phyloP scores from a whole-genome alignment of 2,329 filamentous ascomycete species.

The Fusarium anguioides region DNA sequence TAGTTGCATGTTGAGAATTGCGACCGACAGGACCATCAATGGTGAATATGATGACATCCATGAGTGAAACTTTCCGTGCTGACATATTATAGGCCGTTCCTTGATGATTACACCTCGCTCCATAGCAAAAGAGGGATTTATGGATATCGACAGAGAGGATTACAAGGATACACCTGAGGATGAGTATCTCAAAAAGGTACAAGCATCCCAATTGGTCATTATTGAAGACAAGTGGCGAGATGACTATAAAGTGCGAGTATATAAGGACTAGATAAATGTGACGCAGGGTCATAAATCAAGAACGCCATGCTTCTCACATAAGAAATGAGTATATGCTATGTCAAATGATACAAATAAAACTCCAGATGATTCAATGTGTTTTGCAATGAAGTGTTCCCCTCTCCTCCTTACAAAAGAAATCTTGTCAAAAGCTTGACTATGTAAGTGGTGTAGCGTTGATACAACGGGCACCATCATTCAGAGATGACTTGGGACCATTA shows the following conservation, averaged over 20 bases:
- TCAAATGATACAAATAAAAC: no score
- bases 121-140: constrained; percentile 29
- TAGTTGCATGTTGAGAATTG: constrained; percentile 50
- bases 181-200: constrained; percentile 28
- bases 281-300: not conserved
- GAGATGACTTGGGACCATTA: constrained; percentile 10
- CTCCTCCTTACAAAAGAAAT: no score
- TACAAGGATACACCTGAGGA: constrained; percentile 34
- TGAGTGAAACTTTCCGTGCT: not conserved
- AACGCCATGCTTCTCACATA: no score
- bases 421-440: not conserved
- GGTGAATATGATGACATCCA: constrained; percentile 4
- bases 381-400: no score
- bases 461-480: constrained; percentile 20
- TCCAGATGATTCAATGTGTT: no score
- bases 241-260: constrained; percentile 28
- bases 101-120: constrained; percentile 39
- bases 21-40: constrained; percentile 47
- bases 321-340: no score
- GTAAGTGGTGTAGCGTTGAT: constrained; percentile 16
- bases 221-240: constrained; percentile 39
- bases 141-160: constrained; percentile 38
- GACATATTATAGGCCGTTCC: constrained; percentile 19
- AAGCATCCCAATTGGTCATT: constrained; percentile 30
- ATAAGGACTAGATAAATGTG: constrained; percentile 20